Conservation (phyloP, 305 asterid species). For the Petunia hybrid region DNA sequence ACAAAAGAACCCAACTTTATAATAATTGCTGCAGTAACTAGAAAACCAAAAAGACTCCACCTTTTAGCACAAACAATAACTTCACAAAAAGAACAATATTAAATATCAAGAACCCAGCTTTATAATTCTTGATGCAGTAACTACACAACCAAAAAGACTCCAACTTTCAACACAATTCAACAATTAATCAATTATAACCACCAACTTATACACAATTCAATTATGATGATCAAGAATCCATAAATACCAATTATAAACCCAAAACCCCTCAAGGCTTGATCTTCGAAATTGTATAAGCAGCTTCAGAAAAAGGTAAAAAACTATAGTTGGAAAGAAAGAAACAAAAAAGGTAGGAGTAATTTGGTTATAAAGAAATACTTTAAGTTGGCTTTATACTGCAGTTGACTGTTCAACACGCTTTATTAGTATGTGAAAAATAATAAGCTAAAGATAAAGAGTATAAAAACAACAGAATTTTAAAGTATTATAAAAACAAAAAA, state of each 20-base stretch:
- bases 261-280: conserved; percentile 13
- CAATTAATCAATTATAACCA: not conserved
- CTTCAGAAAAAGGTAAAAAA: conserved; percentile 2
- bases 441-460: conserved; percentile 27
- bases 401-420: conserved; percentile 34
- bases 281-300: not conserved
- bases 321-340: not conserved
- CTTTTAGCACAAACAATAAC: not conserved
- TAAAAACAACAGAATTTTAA: conserved; percentile 24
- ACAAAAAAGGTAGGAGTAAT: no score
- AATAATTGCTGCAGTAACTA: not conserved
- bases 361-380: no score
- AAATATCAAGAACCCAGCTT: conserved; percentile 4
- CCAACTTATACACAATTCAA: not conserved
- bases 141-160: not conserved
- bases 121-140: not conserved
- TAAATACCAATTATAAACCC: not conserved
- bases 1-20: conserved; percentile 1
- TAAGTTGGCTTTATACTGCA: not conserved
- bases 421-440: not conserved
- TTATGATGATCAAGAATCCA: not conserved
- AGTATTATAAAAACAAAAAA: not conserved
- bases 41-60: conserved; percentile 22
- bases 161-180: not conserved
- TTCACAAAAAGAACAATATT: not conserved